phyloP scores from a whole-genome alignment of 1,284 basidiomycete species.

The Cystobasidium sp. region DNA sequence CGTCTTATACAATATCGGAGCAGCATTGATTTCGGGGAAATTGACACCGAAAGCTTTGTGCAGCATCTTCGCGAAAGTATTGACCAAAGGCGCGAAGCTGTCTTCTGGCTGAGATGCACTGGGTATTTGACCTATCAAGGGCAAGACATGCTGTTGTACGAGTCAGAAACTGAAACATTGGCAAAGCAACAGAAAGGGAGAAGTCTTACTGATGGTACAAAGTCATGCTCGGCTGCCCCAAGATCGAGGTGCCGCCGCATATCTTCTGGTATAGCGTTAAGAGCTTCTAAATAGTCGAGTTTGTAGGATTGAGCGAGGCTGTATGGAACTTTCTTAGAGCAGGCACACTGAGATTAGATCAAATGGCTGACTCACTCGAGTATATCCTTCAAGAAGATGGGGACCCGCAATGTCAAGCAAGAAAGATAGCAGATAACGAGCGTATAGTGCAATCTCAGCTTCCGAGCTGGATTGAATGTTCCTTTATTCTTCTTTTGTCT shows the following conservation, averaged over 20 bases:
- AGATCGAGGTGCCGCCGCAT: conserved; percentile 47
- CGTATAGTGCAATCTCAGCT: conserved; percentile 38
- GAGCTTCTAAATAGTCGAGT: conserved; percentile 48
- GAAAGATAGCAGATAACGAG: conserved; percentile 51
- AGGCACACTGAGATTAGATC: not conserved
- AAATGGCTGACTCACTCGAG: conserved; percentile 44
- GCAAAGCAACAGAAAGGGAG: not conserved
- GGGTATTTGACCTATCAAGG: not conserved
- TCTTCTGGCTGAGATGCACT: too few species aligned
- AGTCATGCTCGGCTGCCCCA: not conserved
- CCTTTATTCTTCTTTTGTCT: not conserved
- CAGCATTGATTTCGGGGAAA: conserved; percentile 44
- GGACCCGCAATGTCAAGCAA: conserved; percentile 48
- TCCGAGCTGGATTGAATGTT: conserved; percentile 1
- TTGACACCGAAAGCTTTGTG: conserved; percentile 2
- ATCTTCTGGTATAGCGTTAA: conserved; percentile 36
- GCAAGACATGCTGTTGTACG: conserved; percentile 5
- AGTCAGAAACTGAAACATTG: not conserved
- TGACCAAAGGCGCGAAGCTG: conserved; percentile 25
- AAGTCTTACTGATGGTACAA: conserved; percentile 12
- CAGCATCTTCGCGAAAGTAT: conserved; percentile 23
- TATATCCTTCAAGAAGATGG: conserved; percentile 50
- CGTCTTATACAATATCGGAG: conserved; percentile 31
- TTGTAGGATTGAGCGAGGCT: conserved; percentile 49
- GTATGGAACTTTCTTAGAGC: not conserved